Conservation (phyloP, 768 basidiomycete genomes). For the Podaxis rugospora region DNA sequence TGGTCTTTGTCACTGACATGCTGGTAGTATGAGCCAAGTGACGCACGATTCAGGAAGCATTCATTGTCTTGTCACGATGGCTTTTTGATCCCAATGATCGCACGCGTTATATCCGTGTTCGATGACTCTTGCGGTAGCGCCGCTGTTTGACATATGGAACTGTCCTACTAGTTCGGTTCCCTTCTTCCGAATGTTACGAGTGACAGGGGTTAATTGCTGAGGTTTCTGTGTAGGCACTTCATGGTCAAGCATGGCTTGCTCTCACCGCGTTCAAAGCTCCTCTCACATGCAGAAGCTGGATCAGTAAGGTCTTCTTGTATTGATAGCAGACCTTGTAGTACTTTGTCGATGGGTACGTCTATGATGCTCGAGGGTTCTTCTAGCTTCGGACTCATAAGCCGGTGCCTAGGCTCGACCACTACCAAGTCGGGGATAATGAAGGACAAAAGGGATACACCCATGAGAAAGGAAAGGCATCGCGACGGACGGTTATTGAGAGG, state of each 20-base stretch:
- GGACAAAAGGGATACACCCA: conserved; percentile 54
- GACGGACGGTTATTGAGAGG: conserved; percentile 55
- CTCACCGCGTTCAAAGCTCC: conserved; percentile 60
- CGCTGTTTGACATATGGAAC: no score
- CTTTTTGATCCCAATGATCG: background rate
- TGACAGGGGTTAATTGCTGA: background rate
- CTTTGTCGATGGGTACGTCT: conserved; percentile 28
- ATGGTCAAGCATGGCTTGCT: conserved; percentile 66
- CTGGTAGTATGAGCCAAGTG: background rate
- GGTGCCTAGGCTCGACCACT: conserved; percentile 19
- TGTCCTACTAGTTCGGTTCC: background rate
- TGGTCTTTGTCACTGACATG: background rate
- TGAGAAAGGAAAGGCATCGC: conserved; percentile 53
- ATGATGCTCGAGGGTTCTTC: background rate
- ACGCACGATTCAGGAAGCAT: conserved; percentile 48
- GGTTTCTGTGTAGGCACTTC: conserved; percentile 38
- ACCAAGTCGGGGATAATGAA: conserved; percentile 40
- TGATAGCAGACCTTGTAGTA: conserved; percentile 27
- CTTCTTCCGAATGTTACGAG: background rate
- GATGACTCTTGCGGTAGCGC: no score
- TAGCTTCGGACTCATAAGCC: background rate
- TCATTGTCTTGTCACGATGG: background rate
- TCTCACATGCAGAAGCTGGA: conserved; percentile 31
- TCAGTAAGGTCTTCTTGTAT: conserved; percentile 15
- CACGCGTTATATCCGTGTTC: background rate